Percentiles rank a stretch among this genome's conserved stretches.
phyloP scores from a whole-genome alignment of 1,139 yeast species.

The Hemisphaericaspora xylofermentans region DNA sequence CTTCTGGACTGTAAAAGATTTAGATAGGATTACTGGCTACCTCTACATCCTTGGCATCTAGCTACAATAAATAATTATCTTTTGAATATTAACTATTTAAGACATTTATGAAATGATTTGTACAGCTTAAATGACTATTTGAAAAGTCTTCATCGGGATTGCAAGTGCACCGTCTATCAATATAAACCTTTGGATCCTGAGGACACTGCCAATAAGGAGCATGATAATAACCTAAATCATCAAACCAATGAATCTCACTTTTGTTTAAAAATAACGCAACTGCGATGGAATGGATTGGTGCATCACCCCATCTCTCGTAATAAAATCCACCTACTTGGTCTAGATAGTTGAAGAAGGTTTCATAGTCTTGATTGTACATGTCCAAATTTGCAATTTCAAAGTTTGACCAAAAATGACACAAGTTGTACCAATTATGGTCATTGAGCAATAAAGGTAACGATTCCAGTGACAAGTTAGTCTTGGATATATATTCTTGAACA shows the following conservation, averaged over 20 bases:
- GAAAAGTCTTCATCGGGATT: slow-evolving; percentile 33
- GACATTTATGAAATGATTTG: slow-evolving; percentile 25
- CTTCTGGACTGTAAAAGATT: not conserved
- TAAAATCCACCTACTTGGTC: slow-evolving; percentile 36
- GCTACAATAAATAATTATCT: too few species aligned
- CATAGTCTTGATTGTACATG: slow-evolving; percentile 25
- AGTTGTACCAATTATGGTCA: slow-evolving; percentile 27
- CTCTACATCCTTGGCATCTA: too few species aligned
- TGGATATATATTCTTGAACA: slow-evolving; percentile 18
- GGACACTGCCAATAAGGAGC: slow-evolving; percentile 39
- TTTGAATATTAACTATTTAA: not conserved
- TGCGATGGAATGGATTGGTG: slow-evolving; percentile 37
- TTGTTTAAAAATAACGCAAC: slow-evolving; percentile 24
- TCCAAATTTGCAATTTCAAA: slow-evolving; percentile 36
- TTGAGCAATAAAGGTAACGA: slow-evolving; percentile 15
- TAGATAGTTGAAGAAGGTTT: slow-evolving; percentile 25
- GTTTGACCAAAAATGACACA: slow-evolving; percentile 43
- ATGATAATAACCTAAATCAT: slow-evolving; percentile 35
- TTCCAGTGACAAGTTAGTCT: slow-evolving; percentile 15
- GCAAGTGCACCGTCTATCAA: slow-evolving; percentile 29
- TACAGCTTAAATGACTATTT: slow-evolving; percentile 29
- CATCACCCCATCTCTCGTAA: slow-evolving; percentile 46
- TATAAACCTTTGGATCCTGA: slow-evolving; percentile 14
- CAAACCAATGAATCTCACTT: slow-evolving; percentile 31
- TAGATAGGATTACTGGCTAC: too few species aligned